These are phyloP conservation scores for Pluteus cervinus DNA, from an alignment of 768 basidiomycete genomes.

Conservation along the genomic window DNA sequence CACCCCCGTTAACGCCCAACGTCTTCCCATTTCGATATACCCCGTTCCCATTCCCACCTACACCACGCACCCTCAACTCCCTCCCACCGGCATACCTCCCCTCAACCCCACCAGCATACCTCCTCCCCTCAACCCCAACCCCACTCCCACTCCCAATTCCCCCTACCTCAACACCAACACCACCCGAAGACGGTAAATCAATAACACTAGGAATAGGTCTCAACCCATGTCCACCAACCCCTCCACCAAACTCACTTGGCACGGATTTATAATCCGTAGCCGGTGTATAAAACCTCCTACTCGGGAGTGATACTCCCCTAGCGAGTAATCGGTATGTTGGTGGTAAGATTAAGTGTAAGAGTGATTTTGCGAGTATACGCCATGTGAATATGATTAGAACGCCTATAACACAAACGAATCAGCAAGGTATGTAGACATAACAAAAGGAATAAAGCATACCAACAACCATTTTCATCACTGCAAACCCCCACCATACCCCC, in stretches of 20 bases:
- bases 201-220: conserved; percentile 82
- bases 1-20: conserved; percentile 8
- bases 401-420: conserved; percentile 33
- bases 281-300: conserved; percentile 83
- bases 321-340: conserved; percentile 77
- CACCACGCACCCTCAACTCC: conserved; percentile 57
- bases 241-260: conserved; percentile 43
- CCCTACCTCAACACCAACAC: conserved; percentile 37
- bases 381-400: conserved; percentile 77
- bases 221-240: conserved; percentile 40
- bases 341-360: conserved; percentile 70
- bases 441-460: conserved; percentile 22
- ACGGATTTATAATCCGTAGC: conserved; percentile 82
- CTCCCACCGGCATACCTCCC: conserved; percentile 34
- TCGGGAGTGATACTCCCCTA: conserved; percentile 64
- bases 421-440: not conserved
- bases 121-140: conserved; percentile 12
- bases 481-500: conserved; percentile 40
- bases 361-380: conserved; percentile 81
- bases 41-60: conserved; percentile 16
- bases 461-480: conserved; percentile 38
- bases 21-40: conserved; percentile 6
- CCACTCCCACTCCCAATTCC: conserved; percentile 36
- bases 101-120: conserved; percentile 12
- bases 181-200: conserved; percentile 55